Evolutionary conservation across 2,329 filamentous ascomycete genomes (phyloP).

Genomic region (Alternaria gaisen): DNA sequence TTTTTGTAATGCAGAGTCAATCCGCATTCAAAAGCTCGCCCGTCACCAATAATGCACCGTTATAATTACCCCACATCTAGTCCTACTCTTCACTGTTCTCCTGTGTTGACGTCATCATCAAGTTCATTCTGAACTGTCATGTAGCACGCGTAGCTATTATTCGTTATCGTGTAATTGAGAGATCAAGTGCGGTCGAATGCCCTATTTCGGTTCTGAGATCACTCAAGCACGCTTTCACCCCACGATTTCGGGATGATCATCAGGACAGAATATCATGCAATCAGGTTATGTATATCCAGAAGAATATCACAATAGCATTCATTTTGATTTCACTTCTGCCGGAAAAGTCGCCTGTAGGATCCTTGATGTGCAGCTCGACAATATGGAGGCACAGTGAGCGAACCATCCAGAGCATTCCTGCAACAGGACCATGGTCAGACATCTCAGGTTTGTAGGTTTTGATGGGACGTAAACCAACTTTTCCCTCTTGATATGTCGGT

Average conservation of each 20-base stretch:
- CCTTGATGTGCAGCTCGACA: neutral
- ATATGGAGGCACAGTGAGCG: neutral
- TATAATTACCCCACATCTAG: neutral
- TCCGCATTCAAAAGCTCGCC: neutral
- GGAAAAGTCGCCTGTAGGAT: no score
- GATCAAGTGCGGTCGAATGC: neutral
- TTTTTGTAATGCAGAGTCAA: constrained; percentile 31
- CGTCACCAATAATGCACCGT: neutral
- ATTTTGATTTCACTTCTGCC: neutral
- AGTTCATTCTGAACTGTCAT: neutral
- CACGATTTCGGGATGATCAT: neutral
- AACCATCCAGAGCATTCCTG: no score
- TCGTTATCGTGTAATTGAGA: neutral
- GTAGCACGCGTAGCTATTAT: neutral
- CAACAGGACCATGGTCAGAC: no score
- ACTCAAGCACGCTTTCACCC: neutral
- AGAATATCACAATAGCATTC: neutral
- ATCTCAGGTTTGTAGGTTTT: no score
- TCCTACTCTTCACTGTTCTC: neutral
- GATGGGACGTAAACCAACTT: no score
- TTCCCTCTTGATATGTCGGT: no score
- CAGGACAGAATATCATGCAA: no score
- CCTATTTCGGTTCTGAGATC: neutral
- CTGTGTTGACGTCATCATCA: neutral
- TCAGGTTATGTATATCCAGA: no score